phyloP scores from a whole-genome alignment of 2,329 filamentous ascomycete species.

The Aspergillus transmontanensis region DNA sequence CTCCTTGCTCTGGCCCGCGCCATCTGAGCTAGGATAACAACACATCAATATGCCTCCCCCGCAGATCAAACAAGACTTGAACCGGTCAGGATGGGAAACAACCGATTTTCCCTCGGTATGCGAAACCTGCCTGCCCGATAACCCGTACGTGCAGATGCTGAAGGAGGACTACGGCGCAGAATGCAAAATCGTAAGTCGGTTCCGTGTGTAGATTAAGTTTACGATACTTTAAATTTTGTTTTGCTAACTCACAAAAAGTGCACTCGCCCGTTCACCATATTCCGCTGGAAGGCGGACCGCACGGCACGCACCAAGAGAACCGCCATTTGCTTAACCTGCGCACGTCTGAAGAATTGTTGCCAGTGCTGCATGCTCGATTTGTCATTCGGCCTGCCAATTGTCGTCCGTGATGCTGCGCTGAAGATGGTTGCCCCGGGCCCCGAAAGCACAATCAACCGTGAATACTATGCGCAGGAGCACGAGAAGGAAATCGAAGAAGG shows the following conservation, averaged over 20 bases:
- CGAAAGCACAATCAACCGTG: constrained; percentile 87
- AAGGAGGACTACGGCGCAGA: constrained; percentile 94
- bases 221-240: not conserved
- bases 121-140: constrained; percentile 92
- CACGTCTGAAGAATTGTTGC: constrained; percentile 96
- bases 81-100: constrained; percentile 93
- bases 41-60: constrained; percentile 65
- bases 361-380: constrained; percentile 99
- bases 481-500: constrained; percentile 95
- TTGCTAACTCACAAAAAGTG: constrained; percentile 51
- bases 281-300: constrained; percentile 91
- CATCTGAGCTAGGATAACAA: not conserved
- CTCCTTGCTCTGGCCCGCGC: not conserved
- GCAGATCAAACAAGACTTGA: constrained; percentile 94
- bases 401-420: constrained; percentile 90
- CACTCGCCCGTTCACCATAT: constrained; percentile 93
- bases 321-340: constrained; percentile 94
- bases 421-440: constrained; percentile 98
- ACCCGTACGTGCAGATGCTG: constrained; percentile 98
- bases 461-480: constrained; percentile 97
- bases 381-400: constrained; percentile 91
- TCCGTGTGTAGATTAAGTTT: not conserved
- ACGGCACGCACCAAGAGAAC: constrained; percentile 90
- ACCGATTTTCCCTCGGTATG: constrained; percentile 56
- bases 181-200: constrained; percentile 63